Percentiles rank a stretch among this genome's conserved stretches.
Conservation (phyloP, 768 basidiomycete species). For the Rhodotorula kratochvilovae region DNA sequence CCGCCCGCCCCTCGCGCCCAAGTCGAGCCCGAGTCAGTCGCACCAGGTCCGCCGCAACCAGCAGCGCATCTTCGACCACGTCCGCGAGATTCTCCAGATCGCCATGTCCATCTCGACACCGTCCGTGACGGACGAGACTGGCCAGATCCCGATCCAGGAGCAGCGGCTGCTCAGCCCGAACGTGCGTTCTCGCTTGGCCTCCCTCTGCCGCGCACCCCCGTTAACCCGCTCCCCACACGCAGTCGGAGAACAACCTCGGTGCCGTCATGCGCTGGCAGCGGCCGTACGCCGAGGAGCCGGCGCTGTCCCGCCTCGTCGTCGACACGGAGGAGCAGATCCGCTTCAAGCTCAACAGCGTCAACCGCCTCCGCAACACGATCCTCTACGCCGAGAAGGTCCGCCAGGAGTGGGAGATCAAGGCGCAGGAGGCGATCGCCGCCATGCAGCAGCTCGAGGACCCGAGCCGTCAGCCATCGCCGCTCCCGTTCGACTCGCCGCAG, state of each 20-base stretch:
- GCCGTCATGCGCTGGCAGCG: slow-evolving; percentile 80
- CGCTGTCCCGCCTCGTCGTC: slow-evolving; percentile 71
- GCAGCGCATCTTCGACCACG: slow-evolving; percentile 68
- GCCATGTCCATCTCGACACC: slow-evolving; percentile 80
- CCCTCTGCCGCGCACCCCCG: too few species aligned
- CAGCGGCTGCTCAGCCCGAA: slow-evolving; percentile 80
- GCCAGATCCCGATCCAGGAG: slow-evolving; percentile 84
- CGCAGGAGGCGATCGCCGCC: slow-evolving; percentile 56
- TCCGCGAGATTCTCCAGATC: slow-evolving; percentile 76
- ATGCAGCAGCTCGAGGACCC: slow-evolving; percentile 48
- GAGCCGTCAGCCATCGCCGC: slow-evolving; percentile 44
- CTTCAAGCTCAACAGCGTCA: slow-evolving; percentile 89
- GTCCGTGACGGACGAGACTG: slow-evolving; percentile 76
- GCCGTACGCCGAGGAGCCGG: slow-evolving; percentile 78
- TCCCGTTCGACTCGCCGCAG: slow-evolving; percentile 36
- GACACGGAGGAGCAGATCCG: slow-evolving; percentile 85
- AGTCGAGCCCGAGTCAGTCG: background rate
- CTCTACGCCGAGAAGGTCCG: slow-evolving; percentile 94
- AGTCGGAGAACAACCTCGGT: slow-evolving; percentile 79
- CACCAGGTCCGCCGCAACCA: slow-evolving; percentile 57
- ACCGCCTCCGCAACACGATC: slow-evolving; percentile 94
- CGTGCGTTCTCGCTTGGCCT: background rate
- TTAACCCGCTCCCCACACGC: background rate
- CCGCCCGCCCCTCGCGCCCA: slow-evolving; percentile 6
- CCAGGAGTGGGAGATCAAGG: slow-evolving; percentile 91